Evolutionary conservation across 768 basidiomycete species (phyloP).

Genomic region (Tulasnella sp.): DNA sequence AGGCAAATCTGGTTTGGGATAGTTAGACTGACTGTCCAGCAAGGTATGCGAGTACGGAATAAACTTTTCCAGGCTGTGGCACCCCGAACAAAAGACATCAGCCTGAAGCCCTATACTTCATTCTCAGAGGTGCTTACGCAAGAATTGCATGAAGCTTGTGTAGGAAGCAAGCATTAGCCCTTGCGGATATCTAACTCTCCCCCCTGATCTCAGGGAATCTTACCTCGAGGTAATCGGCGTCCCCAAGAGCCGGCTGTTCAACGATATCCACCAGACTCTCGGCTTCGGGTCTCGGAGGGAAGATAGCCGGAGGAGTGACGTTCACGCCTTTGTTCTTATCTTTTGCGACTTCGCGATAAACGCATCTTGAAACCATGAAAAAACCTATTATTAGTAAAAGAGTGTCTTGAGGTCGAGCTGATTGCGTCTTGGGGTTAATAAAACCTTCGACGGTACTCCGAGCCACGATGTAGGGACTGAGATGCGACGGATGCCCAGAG

Average conservation of each 20-base stretch:
- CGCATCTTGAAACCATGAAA: background rate
- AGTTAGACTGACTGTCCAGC: slow-evolving; percentile 8
- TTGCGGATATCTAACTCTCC: background rate
- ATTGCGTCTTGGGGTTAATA: too few species aligned
- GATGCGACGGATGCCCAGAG: slow-evolving; percentile 38
- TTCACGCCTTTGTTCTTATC: slow-evolving; percentile 3
- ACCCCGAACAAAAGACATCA: too few species aligned
- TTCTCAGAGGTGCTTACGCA: background rate
- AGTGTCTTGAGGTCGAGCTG: too few species aligned
- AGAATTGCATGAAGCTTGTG: slow-evolving; percentile 4
- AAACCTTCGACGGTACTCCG: slow-evolving; percentile 33
- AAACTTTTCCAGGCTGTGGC: slow-evolving; percentile 30
- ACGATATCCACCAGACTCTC: background rate
- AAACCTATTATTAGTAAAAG: too few species aligned
- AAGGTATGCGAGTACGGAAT: slow-evolving; percentile 33
- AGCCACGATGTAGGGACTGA: slow-evolving; percentile 35
- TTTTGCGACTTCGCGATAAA: background rate
- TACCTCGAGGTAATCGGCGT: slow-evolving; percentile 10
- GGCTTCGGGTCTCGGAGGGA: background rate
- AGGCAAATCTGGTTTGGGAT: background rate
- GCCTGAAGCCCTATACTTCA: background rate
- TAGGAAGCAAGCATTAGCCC: too few species aligned
- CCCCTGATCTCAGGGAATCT: background rate
- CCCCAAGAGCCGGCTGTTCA: background rate
- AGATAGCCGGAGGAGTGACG: slow-evolving; percentile 1